Evolutionary conservation across 176 grass and related monocot genomes (phyloP).

Genomic region (maize (Zea mays)): DNA sequence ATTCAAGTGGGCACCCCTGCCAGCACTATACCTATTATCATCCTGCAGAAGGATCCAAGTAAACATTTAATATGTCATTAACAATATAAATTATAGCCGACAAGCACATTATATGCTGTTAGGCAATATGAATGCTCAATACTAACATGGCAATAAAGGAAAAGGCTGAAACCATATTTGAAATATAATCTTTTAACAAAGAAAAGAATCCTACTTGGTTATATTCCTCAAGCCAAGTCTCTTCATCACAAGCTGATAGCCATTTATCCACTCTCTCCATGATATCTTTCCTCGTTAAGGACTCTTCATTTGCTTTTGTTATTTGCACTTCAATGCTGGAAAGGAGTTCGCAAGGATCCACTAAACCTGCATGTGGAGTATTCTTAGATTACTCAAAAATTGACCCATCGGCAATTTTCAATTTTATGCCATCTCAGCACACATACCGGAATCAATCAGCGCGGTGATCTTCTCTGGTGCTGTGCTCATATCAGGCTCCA

Average conservation of each 20-base stretch:
- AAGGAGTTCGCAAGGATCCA: slow-evolving; percentile 94
- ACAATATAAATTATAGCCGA: slow-evolving; percentile 4
- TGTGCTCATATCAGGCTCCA: slow-evolving; percentile 79
- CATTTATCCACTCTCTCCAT: slow-evolving; percentile 81
- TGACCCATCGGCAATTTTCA: slow-evolving; percentile 32
- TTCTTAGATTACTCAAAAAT: slow-evolving; percentile 29
- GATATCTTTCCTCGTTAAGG: slow-evolving; percentile 80
- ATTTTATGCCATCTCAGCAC: neutral
- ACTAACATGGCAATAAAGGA: slow-evolving; percentile 24
- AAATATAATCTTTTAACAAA: slow-evolving; percentile 20
- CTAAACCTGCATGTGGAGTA: slow-evolving; percentile 61
- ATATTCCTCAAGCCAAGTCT: slow-evolving; percentile 97
- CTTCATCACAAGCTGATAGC: slow-evolving; percentile 83
- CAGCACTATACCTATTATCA: slow-evolving; percentile 76
- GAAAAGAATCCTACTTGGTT: slow-evolving; percentile 57
- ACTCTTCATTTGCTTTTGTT: slow-evolving; percentile 76
- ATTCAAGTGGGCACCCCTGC: slow-evolving; percentile 86
- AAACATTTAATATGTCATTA: slow-evolving; percentile 30
- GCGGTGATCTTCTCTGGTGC: slow-evolving; percentile 77
- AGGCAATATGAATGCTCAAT: slow-evolving; percentile 24
- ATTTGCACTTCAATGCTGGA: slow-evolving; percentile 84
- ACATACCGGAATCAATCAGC: slow-evolving; percentile 89
- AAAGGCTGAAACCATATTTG: neutral
- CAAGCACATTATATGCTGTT: slow-evolving; percentile 4
- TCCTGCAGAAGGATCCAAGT: slow-evolving; percentile 51